Evolutionary conservation across 2,329 filamentous ascomycete species (phyloP), one percentile per base, ranked within the genome.

Genomic region (Arthrobotrys pseudoclavata): DNA sequence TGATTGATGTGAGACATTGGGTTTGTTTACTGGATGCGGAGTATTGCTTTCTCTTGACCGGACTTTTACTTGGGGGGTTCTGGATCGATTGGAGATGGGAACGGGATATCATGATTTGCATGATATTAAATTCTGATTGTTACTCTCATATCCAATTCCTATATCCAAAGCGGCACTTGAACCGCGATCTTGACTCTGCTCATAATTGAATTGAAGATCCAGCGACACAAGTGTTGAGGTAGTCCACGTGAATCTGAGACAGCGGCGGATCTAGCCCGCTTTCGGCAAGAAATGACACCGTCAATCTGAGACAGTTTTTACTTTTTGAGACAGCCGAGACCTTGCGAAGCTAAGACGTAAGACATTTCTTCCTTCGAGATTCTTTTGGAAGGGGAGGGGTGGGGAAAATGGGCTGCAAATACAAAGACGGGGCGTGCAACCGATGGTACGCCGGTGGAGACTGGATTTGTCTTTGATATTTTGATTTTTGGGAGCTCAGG

Each of bases 211-310:
- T 34, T 4, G 7, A 34, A 42, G 37, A 42, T 42, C 7, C n/a
- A 22, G n/a, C 42, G 15, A 47, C 15, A 47, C 5, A 22, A 47
- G 29, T n/a, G 52, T 57, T 40, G 31, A 24, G 47, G 3, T 5
- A 40, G 47, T 72, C 69, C 69, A 72, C 69, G 69, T 72, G 69
- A 72, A 66, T 66, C 60, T 72, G 40, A 72, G 69, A 72, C 69
- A 72, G 15, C 34, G 15, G 34, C 53, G 66, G 66, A 52, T 53
- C 68, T 47, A 57, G 69, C 53, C 69, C 34, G 57, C 52, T 71
- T 71, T 71, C 57, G 68, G 68, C 48, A 47, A 61, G 47, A 22
- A 1, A 29, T 57, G 24, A 45, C 52, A 61, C 37, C 40, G 40
- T 62, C 67, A 37, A 72, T 72, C 69, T 72, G 61, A 72, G 69